Evolutionary conservation across 2,329 filamentous ascomycete species (phyloP), one percentile per base, ranked within the genome.

Genomic region (Epichloe hybrida): DNA sequence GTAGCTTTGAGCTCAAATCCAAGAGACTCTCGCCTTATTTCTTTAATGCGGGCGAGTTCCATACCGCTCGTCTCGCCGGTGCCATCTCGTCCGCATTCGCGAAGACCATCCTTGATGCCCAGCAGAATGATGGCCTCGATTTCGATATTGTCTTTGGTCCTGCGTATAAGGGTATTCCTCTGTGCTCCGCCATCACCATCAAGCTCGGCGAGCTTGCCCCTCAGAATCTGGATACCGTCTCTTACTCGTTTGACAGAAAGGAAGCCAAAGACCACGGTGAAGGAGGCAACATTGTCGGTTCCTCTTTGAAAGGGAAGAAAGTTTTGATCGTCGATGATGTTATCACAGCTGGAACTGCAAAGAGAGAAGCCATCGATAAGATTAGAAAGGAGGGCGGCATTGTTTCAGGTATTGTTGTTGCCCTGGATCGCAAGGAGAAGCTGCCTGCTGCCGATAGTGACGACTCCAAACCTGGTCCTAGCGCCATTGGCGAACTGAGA

Each of bases 261-360:
- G 93, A 97, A 71, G 86, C 84, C 61, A 97, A 97, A 74, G 86
- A 88, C 62, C 91, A 97, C 66, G 91, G 93, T 43, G 93, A 98
- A 70, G 91, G 91, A 36, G 91, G 93, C 43, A 86, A 80, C 65
- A 95, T 97, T 61, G 90, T 97, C 13, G 93, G 93, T 11, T 86
- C 88, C 34, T 77, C 84, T 6, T 73, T 97, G 49, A 85, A 86
- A 69, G 90, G 87, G 50, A 90, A 93, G 77, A 80, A 78, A 54
- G 81, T 96, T 15, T 75, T 98, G 36, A 86, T 98, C 59, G 84
- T 98, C 40, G 93, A 98, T 72, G 93, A 97, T 69, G 91, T 98
- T 52, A 91, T 97, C 62, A 96, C 90, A 1, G 91, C 89, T 0
- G 93, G 93, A 31, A 97, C 90, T 1, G 93, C 93, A 40, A 90